Evolutionary conservation across 202 grass and related monocot species (phyloP).

Genomic region (Setaria viridis): DNA sequence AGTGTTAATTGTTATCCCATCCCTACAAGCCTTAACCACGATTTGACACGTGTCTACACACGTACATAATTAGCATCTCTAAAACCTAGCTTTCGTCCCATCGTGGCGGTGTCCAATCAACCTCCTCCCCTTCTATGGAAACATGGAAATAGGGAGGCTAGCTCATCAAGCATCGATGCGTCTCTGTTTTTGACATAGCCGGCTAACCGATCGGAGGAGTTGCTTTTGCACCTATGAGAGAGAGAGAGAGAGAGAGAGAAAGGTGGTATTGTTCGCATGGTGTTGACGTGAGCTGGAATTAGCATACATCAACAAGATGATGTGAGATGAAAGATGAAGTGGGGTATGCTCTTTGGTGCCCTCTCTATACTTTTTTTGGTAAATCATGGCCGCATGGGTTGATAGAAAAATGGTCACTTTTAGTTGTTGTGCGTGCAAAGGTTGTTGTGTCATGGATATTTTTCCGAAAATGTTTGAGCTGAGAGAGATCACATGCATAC

Average conservation of each 20-base stretch:
- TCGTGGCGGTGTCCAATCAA: constrained; percentile 32
- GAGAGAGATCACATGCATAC: background rate
- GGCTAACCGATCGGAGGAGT: background rate
- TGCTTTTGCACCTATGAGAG: background rate
- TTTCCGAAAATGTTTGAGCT: constrained; percentile 26
- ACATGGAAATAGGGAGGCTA: background rate
- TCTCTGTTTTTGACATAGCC: background rate
- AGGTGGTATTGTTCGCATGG: constrained; percentile 29
- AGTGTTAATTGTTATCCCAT: background rate
- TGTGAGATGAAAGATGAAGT: background rate
- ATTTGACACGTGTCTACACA: background rate
- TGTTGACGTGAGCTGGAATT: background rate
- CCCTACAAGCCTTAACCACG: background rate
- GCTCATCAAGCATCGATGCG: constrained; percentile 6
- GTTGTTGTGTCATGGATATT: background rate
- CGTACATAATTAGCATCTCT: constrained; percentile 14
- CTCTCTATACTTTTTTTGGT: background rate
- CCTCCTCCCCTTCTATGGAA: background rate
- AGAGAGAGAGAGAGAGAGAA: background rate
- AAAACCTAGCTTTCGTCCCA: constrained; percentile 45
- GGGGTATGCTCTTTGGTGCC: background rate
- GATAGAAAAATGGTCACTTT: background rate
- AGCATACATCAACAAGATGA: constrained; percentile 18
- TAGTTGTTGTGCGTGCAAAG: background rate
- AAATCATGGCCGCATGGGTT: background rate